Evolutionary conservation across 1,139 yeast species (phyloP).

Genomic region (Protomyces inouyei): DNA sequence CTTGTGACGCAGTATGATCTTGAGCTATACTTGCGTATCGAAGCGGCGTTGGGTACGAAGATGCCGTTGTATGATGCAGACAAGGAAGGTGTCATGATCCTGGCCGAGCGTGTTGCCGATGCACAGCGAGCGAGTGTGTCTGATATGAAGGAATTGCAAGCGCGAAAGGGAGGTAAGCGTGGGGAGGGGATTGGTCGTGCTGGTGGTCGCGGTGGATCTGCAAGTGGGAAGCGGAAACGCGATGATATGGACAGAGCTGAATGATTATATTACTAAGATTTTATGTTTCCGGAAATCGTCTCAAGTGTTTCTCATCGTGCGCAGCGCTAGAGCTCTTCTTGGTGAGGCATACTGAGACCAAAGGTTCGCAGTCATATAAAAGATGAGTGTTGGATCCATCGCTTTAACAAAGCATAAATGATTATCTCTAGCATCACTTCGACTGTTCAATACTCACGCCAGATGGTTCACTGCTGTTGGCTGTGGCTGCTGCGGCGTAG

Average conservation of each 20-base stretch:
- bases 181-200: constrained; percentile 39
- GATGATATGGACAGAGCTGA: constrained; percentile 1
- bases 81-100: constrained; percentile 67
- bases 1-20: constrained; percentile 92
- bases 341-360: too few relatives aligned
- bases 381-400: too few relatives aligned
- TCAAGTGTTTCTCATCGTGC: too few relatives aligned
- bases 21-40: constrained; percentile 81
- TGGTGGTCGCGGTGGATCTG: constrained; percentile 7
- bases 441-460: too few relatives aligned
- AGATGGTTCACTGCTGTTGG: too few relatives aligned
- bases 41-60: constrained; percentile 59
- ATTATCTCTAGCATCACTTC: too few relatives aligned
- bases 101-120: constrained; percentile 83
- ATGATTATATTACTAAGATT: not conserved
- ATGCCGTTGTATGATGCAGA: constrained; percentile 79
- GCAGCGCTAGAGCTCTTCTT: not conserved
- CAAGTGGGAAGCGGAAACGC: not conserved
- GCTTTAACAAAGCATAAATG: too few relatives aligned
- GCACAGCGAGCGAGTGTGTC: constrained; percentile 88
- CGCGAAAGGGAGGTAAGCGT: constrained; percentile 44
- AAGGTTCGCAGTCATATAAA: too few relatives aligned
- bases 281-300: too few relatives aligned
- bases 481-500: too few relatives aligned
- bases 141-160: constrained; percentile 72